Evolutionary conservation across 306 rosid genomes (phyloP).

Genomic region (Luffa acutangula): DNA sequence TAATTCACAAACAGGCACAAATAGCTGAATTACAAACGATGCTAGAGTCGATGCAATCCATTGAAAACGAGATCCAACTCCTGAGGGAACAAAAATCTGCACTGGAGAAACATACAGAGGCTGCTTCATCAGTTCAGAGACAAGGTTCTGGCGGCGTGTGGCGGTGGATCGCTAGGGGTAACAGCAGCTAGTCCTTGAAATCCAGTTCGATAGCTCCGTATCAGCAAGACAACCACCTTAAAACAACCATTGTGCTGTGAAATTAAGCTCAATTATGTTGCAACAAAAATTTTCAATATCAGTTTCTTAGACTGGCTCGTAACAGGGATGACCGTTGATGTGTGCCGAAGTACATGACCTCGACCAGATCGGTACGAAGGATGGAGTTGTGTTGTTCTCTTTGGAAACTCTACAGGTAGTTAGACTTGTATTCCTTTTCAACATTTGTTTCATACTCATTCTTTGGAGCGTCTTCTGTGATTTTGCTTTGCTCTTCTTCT

Average conservation of each 20-base stretch:
- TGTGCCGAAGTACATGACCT: background rate
- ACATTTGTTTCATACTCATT: background rate
- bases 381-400: background rate
- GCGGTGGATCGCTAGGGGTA: constrained; percentile 66
- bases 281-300: background rate
- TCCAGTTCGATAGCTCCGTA: background rate
- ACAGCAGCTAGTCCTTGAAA: constrained; percentile 11
- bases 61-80: constrained; percentile 67
- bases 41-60: constrained; percentile 65
- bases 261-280: background rate
- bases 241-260: background rate
- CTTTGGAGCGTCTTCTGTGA: background rate
- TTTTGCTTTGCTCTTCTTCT: background rate
- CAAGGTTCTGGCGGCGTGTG: constrained; percentile 84
- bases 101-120: constrained; percentile 57
- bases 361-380: background rate
- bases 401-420: background rate
- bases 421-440: background rate
- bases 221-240: background rate
- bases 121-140: constrained; percentile 47
- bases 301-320: background rate
- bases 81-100: constrained; percentile 75
- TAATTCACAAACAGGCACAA: constrained; percentile 57
- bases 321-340: background rate
- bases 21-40: constrained; percentile 64